phyloP scores from a whole-genome alignment of 1,284 basidiomycete genomes.

The Pholiota adiposa region DNA sequence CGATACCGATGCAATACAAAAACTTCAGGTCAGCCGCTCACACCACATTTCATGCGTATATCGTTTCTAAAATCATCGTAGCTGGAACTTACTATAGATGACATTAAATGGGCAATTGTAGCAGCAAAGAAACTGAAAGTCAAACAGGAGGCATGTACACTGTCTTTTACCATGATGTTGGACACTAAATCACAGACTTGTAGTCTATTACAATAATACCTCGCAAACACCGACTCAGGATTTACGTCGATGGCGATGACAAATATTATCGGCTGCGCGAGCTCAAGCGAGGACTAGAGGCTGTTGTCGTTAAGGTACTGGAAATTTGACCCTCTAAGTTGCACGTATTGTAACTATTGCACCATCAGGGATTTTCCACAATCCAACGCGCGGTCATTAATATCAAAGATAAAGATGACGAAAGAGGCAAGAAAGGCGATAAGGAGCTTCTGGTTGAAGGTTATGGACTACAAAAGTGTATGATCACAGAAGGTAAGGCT shows the following conservation, averaged over 20 bases:
- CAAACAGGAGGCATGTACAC: constrained; percentile 72
- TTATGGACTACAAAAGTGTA: constrained; percentile 96
- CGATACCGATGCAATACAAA: constrained; percentile 88
- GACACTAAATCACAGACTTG: constrained; percentile 1
- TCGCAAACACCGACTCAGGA: constrained; percentile 80
- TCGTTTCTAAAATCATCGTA: constrained; percentile 33
- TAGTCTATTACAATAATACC: constrained; percentile 79
- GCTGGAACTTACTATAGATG: constrained; percentile 93
- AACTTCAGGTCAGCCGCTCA: constrained; percentile 72
- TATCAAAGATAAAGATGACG: constrained; percentile 83
- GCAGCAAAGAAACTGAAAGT: constrained; percentile 91
- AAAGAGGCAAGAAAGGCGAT: constrained; percentile 77
- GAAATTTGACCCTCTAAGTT: constrained; percentile 5
- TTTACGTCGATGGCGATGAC: constrained; percentile 85
- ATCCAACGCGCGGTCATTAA: constrained; percentile 93
- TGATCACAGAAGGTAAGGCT: constrained; percentile 90
- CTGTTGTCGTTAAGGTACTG: constrained; percentile 86
- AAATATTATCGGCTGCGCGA: constrained; percentile 90
- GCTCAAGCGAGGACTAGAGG: constrained; percentile 79
- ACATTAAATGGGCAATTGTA: constrained; percentile 93
- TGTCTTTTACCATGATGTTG: not conserved
- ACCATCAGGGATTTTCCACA: constrained; percentile 77
- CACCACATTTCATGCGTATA: not conserved
- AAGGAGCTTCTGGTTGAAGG: constrained; percentile 94
- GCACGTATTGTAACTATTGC: not conserved